phyloP scores from a whole-genome alignment of 2,329 filamentous ascomycete species.

The Alternaria triticimaculans region DNA sequence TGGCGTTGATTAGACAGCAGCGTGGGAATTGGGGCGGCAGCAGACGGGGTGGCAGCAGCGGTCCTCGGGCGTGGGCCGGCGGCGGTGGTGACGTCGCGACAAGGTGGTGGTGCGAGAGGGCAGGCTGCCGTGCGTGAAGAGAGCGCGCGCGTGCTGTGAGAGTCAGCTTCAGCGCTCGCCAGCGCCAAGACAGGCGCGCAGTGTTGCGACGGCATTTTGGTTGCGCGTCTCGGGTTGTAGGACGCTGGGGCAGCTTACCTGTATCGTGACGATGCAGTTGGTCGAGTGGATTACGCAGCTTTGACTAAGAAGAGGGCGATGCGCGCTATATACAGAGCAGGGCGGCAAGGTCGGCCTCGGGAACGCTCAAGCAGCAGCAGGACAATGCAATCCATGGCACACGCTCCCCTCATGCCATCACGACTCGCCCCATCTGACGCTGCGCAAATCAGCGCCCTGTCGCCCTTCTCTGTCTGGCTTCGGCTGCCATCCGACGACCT shows the following conservation, averaged over 20 bases:
- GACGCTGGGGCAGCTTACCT: slow-evolving; percentile 25
- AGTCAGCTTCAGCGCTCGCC: slow-evolving; percentile 17
- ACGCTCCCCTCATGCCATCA: neutral
- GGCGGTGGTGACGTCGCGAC: slow-evolving; percentile 18
- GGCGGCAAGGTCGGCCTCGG: slow-evolving; percentile 8
- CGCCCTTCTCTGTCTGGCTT: slow-evolving; percentile 14
- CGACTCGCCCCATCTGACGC: neutral
- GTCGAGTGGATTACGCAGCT: slow-evolving; percentile 28
- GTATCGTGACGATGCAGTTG: slow-evolving; percentile 25
- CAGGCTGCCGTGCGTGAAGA: slow-evolving; percentile 9
- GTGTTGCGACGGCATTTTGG: slow-evolving; percentile 14
- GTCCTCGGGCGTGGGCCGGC: neutral
- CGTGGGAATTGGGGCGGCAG: slow-evolving; percentile 1
- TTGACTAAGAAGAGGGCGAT: slow-evolving; percentile 26
- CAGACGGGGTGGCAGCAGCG: neutral
- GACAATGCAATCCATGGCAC: neutral
- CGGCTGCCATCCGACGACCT: slow-evolving; percentile 15
- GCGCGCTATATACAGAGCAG: slow-evolving; percentile 18
- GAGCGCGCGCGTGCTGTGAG: slow-evolving; percentile 4
- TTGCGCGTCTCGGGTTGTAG: slow-evolving; percentile 9
- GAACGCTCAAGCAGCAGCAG: neutral
- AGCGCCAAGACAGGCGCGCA: slow-evolving; percentile 15
- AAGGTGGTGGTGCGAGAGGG: slow-evolving; percentile 1
- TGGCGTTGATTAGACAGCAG: slow-evolving; percentile 16
- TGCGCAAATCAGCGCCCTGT: neutral